Evolutionary conservation across 306 rosid species (phyloP).

Genomic region (Sicyos baderoa): DNA sequence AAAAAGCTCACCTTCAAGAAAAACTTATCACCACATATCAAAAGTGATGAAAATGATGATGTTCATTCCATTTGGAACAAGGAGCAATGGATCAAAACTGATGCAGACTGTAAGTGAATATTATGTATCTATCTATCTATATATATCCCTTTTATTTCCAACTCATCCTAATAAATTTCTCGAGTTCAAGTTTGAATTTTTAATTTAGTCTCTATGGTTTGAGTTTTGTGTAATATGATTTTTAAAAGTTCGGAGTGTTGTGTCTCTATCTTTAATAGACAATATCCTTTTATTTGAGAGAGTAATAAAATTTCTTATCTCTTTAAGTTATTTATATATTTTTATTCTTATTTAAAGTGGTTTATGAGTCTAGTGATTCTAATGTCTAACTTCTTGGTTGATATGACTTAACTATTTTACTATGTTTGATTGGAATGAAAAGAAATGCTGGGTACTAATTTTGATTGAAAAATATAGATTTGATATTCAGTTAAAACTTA

Average conservation of each 20-base stretch:
- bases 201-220: background rate
- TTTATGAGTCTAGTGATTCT: too few relatives aligned
- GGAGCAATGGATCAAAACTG: constrained; percentile 88
- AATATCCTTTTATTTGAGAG: background rate
- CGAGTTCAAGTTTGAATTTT: too few relatives aligned
- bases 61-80: constrained; percentile 35
- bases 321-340: background rate
- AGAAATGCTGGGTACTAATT: background rate
- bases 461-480: background rate
- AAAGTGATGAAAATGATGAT: constrained; percentile 40
- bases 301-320: background rate
- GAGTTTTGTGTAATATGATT: background rate
- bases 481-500: background rate
- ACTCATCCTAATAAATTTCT: background rate
- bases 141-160: background rate
- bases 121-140: too few relatives aligned
- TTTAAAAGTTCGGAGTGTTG: background rate
- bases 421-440: too few relatives aligned
- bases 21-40: constrained; percentile 25
- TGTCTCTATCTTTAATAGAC: background rate
- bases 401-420: too few relatives aligned
- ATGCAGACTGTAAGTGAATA: constrained; percentile 2
- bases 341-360: background rate
- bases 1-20: constrained; percentile 37
- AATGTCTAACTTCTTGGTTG: too few relatives aligned